These are phyloP conservation scores for Aureobasidium uvarum DNA, from an alignment of 2,329 filamentous ascomycete genomes.

Conservation along the genomic window DNA sequence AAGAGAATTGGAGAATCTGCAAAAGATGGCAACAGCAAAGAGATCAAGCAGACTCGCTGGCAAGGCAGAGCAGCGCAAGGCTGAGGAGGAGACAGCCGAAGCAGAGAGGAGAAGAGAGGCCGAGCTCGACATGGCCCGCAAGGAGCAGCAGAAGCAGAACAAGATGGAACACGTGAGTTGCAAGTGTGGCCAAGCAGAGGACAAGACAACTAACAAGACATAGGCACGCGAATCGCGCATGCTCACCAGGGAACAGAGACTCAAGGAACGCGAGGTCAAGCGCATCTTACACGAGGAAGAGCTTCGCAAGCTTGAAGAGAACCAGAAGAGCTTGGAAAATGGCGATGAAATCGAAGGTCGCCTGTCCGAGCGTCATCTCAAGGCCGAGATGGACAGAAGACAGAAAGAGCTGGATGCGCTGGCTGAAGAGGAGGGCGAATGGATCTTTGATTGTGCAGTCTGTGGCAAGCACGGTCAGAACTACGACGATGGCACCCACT, in stretches of 20 bases:
- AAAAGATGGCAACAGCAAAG: slow-evolving; percentile 91
- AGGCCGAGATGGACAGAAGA: slow-evolving; percentile 76
- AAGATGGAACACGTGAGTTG: slow-evolving; percentile 62
- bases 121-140: slow-evolving; percentile 63
- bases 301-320: slow-evolving; percentile 73
- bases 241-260: slow-evolving; percentile 78
- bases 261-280: slow-evolving; percentile 80
- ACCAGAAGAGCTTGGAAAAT: slow-evolving; percentile 58
- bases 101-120: slow-evolving; percentile 64
- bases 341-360: slow-evolving; percentile 44
- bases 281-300: slow-evolving; percentile 83
- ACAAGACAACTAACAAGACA: slow-evolving; percentile 32
- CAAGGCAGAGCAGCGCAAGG: slow-evolving; percentile 73
- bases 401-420: slow-evolving; percentile 73
- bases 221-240: slow-evolving; percentile 74
- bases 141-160: slow-evolving; percentile 58
- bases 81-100: slow-evolving; percentile 68
- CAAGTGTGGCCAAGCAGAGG: background rate
- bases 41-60: slow-evolving; percentile 84
- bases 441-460: slow-evolving; percentile 88
- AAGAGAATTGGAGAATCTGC: slow-evolving; percentile 74
- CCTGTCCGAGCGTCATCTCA: slow-evolving; percentile 75
- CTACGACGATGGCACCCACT: slow-evolving; percentile 86
- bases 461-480: slow-evolving; percentile 90
- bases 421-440: slow-evolving; percentile 70